Conservation (phyloP, 768 basidiomycete genomes). For the Mycena albidolilacea region DNA sequence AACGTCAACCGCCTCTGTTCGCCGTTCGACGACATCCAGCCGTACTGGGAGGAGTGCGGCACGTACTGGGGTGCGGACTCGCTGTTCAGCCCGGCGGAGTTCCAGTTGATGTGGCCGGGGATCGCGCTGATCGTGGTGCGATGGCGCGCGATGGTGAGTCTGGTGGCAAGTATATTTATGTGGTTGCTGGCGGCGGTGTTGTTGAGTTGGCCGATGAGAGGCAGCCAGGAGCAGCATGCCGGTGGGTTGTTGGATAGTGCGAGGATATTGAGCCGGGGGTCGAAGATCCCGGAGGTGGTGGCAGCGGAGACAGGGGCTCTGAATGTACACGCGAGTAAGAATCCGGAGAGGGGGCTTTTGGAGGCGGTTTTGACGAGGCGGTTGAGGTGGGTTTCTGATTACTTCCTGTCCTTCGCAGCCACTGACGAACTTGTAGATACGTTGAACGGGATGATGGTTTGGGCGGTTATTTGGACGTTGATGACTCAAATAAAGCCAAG, state of each 20-base stretch:
- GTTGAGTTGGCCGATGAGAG: neutral
- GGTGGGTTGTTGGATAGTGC: conserved; percentile 15
- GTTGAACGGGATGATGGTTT: neutral
- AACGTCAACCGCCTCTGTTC: conserved; percentile 29
- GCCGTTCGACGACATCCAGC: conserved; percentile 7
- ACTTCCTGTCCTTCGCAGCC: neutral
- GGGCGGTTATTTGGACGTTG: conserved; percentile 23
- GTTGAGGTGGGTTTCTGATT: conserved; percentile 2
- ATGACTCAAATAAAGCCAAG: neutral
- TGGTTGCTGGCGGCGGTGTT: neutral
- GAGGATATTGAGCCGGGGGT: conserved; percentile 9
- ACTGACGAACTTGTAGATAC: conserved; percentile 15
- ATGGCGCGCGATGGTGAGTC: conserved; percentile 27
- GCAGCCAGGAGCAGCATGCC: neutral
- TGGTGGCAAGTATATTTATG: conserved; percentile 17
- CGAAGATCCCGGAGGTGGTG: conserved; percentile 14
- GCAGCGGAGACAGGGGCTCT: conserved; percentile 2
- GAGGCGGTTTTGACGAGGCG: conserved; percentile 15
- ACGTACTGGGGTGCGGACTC: neutral
- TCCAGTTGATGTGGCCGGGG: neutral
- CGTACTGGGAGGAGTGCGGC: conserved; percentile 5
- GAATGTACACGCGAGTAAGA: neutral
- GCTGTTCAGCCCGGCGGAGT: neutral
- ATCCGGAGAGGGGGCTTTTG: neutral
- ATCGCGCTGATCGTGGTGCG: conserved; percentile 9